Conservation (phyloP, 2,329 filamentous ascomycete species). For the Chaetomiaceae sp. region DNA sequence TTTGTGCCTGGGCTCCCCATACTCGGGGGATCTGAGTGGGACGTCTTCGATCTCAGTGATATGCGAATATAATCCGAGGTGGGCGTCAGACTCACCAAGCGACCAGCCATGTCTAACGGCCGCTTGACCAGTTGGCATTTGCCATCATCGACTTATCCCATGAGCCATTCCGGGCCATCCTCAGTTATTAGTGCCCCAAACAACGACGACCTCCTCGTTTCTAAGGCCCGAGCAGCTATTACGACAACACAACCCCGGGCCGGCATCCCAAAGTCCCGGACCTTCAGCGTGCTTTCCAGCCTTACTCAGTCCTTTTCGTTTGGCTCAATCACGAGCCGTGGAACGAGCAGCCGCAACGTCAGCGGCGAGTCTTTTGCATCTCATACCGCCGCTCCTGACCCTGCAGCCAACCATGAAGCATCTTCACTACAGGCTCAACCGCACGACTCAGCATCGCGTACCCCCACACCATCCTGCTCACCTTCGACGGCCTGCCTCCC, state of each 20-base stretch:
- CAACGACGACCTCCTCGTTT: neutral
- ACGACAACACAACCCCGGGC: neutral
- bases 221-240: neutral
- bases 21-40: too few species aligned
- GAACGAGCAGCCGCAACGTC: slow-evolving; percentile 15
- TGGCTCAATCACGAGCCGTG: slow-evolving; percentile 14
- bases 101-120: neutral
- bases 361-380: slow-evolving; percentile 12
- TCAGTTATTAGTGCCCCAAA: neutral
- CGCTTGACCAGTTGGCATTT: neutral
- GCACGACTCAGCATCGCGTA: neutral
- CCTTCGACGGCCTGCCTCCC: slow-evolving; percentile 16
- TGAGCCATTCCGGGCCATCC: neutral
- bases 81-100: neutral
- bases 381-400: neutral
- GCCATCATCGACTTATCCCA: neutral
- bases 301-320: slow-evolving; percentile 23
- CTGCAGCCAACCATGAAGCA: neutral
- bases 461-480: neutral
- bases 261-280: slow-evolving; percentile 19
- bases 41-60: too few species aligned
- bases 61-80: too few species aligned
- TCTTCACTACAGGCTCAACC: neutral
- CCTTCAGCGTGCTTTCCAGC: slow-evolving; percentile 19
- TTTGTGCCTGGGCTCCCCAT: too few species aligned